phyloP scores from a whole-genome alignment of 2,329 filamentous ascomycete genomes.

The Pseudophaeomoniella oleicola region DNA sequence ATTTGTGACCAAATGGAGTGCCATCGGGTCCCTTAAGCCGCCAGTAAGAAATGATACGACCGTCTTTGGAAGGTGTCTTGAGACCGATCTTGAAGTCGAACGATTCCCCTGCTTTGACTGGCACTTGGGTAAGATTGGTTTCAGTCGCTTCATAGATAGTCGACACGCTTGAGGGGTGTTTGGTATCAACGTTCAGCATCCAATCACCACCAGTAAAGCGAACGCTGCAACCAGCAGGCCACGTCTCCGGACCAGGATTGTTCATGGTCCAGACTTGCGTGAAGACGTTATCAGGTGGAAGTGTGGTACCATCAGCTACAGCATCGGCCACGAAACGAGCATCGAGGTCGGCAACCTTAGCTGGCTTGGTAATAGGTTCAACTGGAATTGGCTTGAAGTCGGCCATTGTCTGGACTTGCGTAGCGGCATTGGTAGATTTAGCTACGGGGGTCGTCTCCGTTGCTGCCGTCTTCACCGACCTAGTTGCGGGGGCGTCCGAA shows the following conservation, averaged over 20 bases:
- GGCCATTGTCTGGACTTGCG: constrained; percentile 57
- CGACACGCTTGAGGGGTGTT: constrained; percentile 60
- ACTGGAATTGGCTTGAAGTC: constrained; percentile 47
- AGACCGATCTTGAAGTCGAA: constrained; percentile 72
- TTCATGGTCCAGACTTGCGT: constrained; percentile 83
- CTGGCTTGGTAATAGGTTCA: constrained; percentile 18
- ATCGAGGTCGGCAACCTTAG: constrained; percentile 30
- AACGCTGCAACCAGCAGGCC: constrained; percentile 82
- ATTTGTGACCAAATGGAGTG: constrained; percentile 72
- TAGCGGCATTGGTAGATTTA: constrained; percentile 36
- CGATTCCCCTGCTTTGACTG: constrained; percentile 59
- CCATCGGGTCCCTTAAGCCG: constrained; percentile 72
- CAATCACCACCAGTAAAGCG: constrained; percentile 89
- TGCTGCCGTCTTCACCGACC: constrained; percentile 31
- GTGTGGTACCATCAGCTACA: constrained; percentile 59
- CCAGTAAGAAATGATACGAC: constrained; percentile 90
- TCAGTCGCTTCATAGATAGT: constrained; percentile 67
- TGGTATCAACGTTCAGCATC: constrained; percentile 82
- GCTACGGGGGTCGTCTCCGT: constrained; percentile 34
- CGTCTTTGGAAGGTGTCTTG: constrained; percentile 61
- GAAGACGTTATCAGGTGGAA: constrained; percentile 60
- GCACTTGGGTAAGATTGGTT: constrained; percentile 59
- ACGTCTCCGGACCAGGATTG: constrained; percentile 64
- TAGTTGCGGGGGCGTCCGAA: constrained; percentile 6
- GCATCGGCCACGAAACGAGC: constrained; percentile 65